phyloP scores from a whole-genome alignment of 495 filamentous ascomycete genomes.

The Viridothelium virens region DNA sequence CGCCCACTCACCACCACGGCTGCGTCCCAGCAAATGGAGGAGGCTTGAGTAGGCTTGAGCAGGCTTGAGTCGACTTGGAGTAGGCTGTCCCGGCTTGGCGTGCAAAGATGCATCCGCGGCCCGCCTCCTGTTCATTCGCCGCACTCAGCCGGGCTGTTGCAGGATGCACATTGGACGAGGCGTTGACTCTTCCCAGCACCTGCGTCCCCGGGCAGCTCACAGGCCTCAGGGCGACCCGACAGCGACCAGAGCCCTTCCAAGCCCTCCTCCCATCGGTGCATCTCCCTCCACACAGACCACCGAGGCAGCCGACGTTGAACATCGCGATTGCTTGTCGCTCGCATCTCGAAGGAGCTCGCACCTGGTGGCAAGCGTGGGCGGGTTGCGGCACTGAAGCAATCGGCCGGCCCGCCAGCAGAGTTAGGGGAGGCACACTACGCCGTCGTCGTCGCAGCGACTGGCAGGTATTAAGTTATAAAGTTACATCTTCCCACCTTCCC shows the following conservation, averaged over 20 bases:
- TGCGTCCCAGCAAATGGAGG: background rate
- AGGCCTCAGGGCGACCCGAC: slow-evolving; percentile 9
- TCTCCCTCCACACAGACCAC: background rate
- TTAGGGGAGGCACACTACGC: background rate
- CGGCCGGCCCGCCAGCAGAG: background rate
- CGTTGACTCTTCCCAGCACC: slow-evolving; percentile 6
- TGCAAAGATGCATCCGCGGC: slow-evolving; percentile 10
- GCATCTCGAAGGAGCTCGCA: slow-evolving; percentile 4
- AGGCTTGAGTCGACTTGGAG: background rate
- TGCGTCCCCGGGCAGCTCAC: slow-evolving; percentile 4
- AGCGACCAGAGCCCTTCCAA: background rate
- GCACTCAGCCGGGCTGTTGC: slow-evolving; percentile 2
- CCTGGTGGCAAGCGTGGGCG: background rate
- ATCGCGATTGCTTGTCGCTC: background rate
- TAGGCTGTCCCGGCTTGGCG: slow-evolving; percentile 8
- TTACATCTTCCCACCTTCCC: slow-evolving; percentile 10
- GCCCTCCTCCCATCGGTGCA: no score
- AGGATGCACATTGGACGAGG: background rate
- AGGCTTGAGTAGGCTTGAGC: background rate
- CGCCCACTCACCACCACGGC: background rate
- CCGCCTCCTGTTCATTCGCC: slow-evolving; percentile 9
- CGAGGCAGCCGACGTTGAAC: background rate
- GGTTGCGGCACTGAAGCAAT: background rate
- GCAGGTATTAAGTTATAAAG: background rate
- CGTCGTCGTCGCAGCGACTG: background rate